These are phyloP conservation scores for Rheum nobile DNA, from an alignment of 148 eudicot genomes.

Conservation along the genomic window DNA sequence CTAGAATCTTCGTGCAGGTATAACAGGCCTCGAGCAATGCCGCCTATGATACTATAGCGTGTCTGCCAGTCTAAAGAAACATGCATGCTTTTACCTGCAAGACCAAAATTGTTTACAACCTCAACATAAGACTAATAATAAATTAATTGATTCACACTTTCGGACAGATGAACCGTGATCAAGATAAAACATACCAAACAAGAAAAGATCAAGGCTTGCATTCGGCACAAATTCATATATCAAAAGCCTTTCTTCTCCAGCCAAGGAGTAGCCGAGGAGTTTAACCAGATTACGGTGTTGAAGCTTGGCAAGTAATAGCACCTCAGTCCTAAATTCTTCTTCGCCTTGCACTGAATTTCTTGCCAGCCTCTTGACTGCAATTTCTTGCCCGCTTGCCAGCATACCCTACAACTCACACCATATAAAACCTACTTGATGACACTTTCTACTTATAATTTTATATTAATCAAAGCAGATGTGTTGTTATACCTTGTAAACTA, in stretches of 20 bases:
- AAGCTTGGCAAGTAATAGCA: constrained; percentile 29
- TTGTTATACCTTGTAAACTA: background rate
- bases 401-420: constrained; percentile 19
- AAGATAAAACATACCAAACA: constrained; percentile 6
- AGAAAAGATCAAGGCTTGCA: constrained; percentile 3
- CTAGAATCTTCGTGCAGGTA: constrained; percentile 28
- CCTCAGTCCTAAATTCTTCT: constrained; percentile 34
- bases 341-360: constrained; percentile 28
- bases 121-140: background rate
- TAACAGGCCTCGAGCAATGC: constrained; percentile 19
- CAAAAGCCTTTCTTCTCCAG: constrained; percentile 18
- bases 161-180: background rate
- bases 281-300: constrained; percentile 38
- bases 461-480: background rate
- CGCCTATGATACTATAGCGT: constrained; percentile 18
- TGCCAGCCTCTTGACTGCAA: constrained; percentile 43
- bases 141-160: constrained; percentile 14
- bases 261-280: constrained; percentile 21
- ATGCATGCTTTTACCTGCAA: constrained; percentile 7
- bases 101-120: background rate
- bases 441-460: background rate
- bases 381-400: constrained; percentile 21
- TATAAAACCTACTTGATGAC: background rate
- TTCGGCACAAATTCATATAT: constrained; percentile 18
- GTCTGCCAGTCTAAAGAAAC: constrained; percentile 16